phyloP scores from a whole-genome alignment of 192 early-diverging fungal genomes.

The Entomortierella parvispora region DNA sequence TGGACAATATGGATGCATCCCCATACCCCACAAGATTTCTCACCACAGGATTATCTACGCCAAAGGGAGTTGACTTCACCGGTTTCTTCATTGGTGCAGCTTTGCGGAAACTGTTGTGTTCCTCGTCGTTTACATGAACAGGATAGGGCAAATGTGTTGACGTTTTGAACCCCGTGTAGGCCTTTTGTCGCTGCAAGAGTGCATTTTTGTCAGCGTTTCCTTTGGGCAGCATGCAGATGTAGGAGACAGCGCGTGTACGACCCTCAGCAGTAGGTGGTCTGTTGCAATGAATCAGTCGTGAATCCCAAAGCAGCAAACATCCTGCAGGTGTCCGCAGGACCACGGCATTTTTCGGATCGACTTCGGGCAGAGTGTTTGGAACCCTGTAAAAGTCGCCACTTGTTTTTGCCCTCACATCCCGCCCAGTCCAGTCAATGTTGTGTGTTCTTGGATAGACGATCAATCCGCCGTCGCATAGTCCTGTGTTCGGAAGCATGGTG shows the following conservation, averaged over 20 bases:
- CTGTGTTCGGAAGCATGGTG: conserved; percentile 18
- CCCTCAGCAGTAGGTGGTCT: conserved; percentile 18
- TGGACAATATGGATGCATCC: not conserved
- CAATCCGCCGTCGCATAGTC: conserved; percentile 22
- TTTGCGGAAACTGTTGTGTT: not conserved
- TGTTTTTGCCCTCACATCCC: conserved; percentile 4
- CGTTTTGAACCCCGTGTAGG: conserved; percentile 13
- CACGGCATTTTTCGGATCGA: conserved; percentile 12
- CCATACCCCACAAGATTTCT: conserved; percentile 22
- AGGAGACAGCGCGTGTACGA: conserved; percentile 19
- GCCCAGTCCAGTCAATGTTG: conserved; percentile 17
- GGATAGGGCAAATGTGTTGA: conserved; percentile 29
- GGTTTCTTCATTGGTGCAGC: conserved; percentile 8
- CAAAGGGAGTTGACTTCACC: conserved; percentile 6
- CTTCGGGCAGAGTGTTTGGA: conserved; percentile 2
- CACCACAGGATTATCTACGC: conserved; percentile 16
- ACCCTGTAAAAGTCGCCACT: conserved; percentile 8
- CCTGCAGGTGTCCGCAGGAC: conserved; percentile 24
- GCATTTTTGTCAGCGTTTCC: conserved; percentile 1
- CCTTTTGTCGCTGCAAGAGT: conserved; percentile 9
- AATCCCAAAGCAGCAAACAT: conserved; percentile 27
- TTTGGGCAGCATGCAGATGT: conserved; percentile 29
- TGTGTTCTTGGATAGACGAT: conserved; percentile 30
- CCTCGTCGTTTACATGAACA: conserved; percentile 15
- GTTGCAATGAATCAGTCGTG: conserved; percentile 34